Conservation (phyloP, 2,329 filamentous ascomycete genomes). For the Colletotrichum shisoi region DNA sequence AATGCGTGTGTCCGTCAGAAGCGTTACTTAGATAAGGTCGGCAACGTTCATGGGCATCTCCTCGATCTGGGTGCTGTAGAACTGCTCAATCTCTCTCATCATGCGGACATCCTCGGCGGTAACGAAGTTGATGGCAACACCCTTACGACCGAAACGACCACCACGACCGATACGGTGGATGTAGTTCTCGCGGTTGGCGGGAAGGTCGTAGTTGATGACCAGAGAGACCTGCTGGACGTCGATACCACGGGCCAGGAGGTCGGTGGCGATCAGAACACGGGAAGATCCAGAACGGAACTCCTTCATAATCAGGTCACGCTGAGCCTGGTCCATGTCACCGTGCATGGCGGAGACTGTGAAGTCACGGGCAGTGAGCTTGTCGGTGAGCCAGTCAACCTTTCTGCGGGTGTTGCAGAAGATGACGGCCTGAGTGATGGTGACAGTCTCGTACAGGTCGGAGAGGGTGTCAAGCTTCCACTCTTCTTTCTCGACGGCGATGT, state of each 20-base stretch:
- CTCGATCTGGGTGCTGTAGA: slow-evolving; percentile 99
- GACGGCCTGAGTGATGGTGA: slow-evolving; percentile 99
- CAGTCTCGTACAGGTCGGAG: slow-evolving; percentile 97
- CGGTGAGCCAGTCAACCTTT: slow-evolving; percentile 99
- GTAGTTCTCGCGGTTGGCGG: slow-evolving; percentile 99
- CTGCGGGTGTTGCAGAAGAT: slow-evolving; percentile 99
- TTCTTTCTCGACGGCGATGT: slow-evolving; percentile 99
- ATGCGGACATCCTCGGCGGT: slow-evolving; percentile 98
- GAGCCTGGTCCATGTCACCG: slow-evolving; percentile 97
- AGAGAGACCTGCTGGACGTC: slow-evolving; percentile 99
- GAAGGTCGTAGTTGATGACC: slow-evolving; percentile 99
- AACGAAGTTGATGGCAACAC: slow-evolving; percentile 99
- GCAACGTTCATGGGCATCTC: slow-evolving; percentile 99
- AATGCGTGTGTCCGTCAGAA: slow-evolving; percentile 34
- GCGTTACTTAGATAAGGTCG: slow-evolving; percentile 70
- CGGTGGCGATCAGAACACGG: slow-evolving; percentile 97
- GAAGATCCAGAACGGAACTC: slow-evolving; percentile 99
- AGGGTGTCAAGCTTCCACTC: slow-evolving; percentile 99
- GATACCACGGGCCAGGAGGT: slow-evolving; percentile 98
- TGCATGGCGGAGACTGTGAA: slow-evolving; percentile 99
- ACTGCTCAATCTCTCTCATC: slow-evolving; percentile 99
- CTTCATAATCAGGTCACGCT: slow-evolving; percentile 99
- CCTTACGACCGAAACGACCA: slow-evolving; percentile 99
- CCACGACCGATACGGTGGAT: slow-evolving; percentile 99
- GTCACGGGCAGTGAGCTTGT: slow-evolving; percentile 97